A percentile compares a stretch with the other conserved stretches of the same genome.
Evolutionary conservation across 1,284 basidiomycete species (phyloP).

Genomic region (Peniophora sp.): DNA sequence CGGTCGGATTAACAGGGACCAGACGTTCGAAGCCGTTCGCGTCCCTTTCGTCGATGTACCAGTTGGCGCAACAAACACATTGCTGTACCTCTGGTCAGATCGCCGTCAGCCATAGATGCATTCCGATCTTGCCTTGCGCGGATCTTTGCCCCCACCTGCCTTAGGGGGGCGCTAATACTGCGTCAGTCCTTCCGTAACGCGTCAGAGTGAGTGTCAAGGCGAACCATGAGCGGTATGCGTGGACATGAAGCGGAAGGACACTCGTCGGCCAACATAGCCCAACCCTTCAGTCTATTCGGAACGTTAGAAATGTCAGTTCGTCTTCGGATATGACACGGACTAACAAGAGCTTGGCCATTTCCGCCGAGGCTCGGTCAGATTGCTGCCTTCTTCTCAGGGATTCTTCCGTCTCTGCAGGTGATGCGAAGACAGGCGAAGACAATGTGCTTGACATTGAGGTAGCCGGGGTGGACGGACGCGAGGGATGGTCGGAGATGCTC

Average conservation of each 20-base stretch:
- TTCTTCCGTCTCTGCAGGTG: conserved; percentile 55
- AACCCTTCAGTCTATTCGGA: conserved; percentile 47
- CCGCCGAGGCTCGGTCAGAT: conserved; percentile 69
- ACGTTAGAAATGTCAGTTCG: too few relatives aligned
- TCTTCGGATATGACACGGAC: too few relatives aligned
- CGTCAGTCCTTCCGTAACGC: too few relatives aligned
- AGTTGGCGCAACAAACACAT: conserved; percentile 65
- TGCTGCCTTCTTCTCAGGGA: conserved; percentile 63
- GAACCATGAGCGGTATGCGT: conserved; percentile 58
- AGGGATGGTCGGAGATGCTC: conserved; percentile 39
- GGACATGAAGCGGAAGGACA: conserved; percentile 61
- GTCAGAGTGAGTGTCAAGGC: too few relatives aligned
- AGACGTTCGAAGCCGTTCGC: conserved; percentile 42
- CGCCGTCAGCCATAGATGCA: not conserved
- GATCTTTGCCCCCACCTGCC: conserved; percentile 47
- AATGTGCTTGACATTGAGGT: conserved; percentile 59
- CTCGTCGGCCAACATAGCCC: conserved; percentile 80
- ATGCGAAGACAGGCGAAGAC: conserved; percentile 54
- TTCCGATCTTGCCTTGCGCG: conserved; percentile 44
- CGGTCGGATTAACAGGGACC: conserved; percentile 19
- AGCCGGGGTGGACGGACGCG: conserved; percentile 59
- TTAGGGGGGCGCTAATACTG: conserved; percentile 46
- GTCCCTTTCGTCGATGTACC: conserved; percentile 51
- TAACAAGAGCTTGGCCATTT: conserved; percentile 61
- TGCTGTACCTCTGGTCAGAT: conserved; percentile 36